Percentiles rank a stretch among this genome's conserved stretches.
phyloP scores from a whole-genome alignment of 257 asterid species.

The Solanum gandarillasii region DNA sequence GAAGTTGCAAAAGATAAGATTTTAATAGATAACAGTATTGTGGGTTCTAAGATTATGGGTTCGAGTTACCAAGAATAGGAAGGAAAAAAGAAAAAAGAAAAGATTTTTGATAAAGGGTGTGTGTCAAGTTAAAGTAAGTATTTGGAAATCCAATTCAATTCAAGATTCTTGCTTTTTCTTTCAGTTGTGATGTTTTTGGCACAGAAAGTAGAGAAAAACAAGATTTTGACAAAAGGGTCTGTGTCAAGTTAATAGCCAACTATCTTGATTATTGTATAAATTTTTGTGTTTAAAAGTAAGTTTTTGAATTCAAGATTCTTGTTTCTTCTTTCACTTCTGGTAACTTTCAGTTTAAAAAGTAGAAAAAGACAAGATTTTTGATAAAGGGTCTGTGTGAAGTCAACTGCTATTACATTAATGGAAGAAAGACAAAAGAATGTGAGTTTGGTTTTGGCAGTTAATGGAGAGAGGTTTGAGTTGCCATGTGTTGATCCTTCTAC shows the following conservation, averaged over 20 bases:
- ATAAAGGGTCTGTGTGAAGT: neutral
- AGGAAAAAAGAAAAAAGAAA: too few relatives aligned
- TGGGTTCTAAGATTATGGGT: too few relatives aligned
- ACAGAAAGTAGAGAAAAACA: too few relatives aligned
- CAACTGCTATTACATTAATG: neutral
- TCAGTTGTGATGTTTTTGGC: too few relatives aligned
- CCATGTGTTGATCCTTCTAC: constrained; percentile 34
- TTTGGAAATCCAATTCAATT: too few relatives aligned
- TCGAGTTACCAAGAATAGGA: neutral
- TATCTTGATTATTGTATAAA: too few relatives aligned
- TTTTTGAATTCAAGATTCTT: neutral
- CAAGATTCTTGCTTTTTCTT: too few relatives aligned
- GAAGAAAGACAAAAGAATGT: neutral
- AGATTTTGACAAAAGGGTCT: too few relatives aligned
- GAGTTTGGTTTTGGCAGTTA: neutral
- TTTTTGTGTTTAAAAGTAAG: neutral
- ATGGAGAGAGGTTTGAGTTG: neutral
- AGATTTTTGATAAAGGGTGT: too few relatives aligned
- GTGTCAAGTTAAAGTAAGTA: neutral
- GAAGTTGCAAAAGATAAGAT: too few relatives aligned
- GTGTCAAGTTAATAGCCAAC: too few relatives aligned
- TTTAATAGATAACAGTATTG: too few relatives aligned
- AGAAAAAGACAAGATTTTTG: neutral
- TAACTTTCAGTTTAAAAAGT: neutral
- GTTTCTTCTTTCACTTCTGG: neutral